Evolutionary conservation across 805 yeast species (phyloP).

Genomic region (Starmerella sirachaensis): DNA sequence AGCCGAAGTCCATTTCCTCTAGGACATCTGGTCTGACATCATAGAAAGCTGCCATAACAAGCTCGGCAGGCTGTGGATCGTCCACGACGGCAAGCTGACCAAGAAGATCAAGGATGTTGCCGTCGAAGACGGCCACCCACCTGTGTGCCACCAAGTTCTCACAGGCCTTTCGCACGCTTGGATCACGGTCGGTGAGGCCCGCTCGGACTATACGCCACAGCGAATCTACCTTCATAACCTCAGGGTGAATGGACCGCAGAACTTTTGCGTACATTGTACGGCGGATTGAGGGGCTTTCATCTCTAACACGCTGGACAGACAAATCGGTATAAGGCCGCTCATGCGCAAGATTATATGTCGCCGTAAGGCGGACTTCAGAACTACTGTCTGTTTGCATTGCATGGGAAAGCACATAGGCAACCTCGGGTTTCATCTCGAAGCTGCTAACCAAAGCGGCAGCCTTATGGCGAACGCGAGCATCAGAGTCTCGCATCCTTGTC

Average conservation of each 20-base stretch:
- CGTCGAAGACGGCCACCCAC: constrained; percentile 61
- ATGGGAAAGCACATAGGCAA: constrained; percentile 27
- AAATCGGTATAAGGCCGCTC: constrained; percentile 32
- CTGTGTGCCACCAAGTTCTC: constrained; percentile 50
- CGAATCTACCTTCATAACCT: too few species aligned
- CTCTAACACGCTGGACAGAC: constrained; percentile 72
- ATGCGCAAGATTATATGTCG: constrained; percentile 56
- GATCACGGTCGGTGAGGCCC: constrained; percentile 85
- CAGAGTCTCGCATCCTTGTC: constrained; percentile 53
- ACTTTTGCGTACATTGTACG: constrained; percentile 58
- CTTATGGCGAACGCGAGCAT: constrained; percentile 66
- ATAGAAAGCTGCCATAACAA: constrained; percentile 54
- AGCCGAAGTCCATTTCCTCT: constrained; percentile 44
- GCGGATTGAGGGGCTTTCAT: constrained; percentile 58
- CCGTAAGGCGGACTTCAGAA: constrained; percentile 82
- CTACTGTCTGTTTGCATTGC: constrained; percentile 62
- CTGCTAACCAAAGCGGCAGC: constrained; percentile 73
- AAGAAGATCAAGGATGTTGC: constrained; percentile 59
- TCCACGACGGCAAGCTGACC: constrained; percentile 61
- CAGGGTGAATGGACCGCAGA: constrained; percentile 53
- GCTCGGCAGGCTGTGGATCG: constrained; percentile 48
- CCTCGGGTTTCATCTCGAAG: constrained; percentile 43
- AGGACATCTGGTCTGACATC: constrained; percentile 51
- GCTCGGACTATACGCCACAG: constrained; percentile 57
- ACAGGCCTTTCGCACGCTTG: constrained; percentile 59